Conservation (phyloP, 2,329 filamentous ascomycete genomes). For the Daldinia sp. region DNA sequence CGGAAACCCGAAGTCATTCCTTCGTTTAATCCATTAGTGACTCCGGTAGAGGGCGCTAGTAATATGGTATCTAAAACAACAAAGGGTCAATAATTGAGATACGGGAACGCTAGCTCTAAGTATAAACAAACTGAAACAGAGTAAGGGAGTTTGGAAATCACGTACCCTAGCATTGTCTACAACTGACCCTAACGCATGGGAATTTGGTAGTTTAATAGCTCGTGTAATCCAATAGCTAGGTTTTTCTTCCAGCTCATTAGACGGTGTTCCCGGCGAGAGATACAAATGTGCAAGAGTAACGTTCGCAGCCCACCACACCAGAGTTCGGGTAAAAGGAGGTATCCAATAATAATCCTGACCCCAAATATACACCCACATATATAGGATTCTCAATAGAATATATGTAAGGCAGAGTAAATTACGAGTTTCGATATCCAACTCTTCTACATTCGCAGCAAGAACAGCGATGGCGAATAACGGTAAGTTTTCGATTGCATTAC, state of each 20-base stretch:
- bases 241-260: not conserved
- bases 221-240: not conserved
- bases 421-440: slow-evolving; percentile 6
- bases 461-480: slow-evolving; percentile 32
- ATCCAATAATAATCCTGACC: slow-evolving; percentile 6
- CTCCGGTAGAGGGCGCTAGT: not conserved
- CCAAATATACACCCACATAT: slow-evolving; percentile 35
- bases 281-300: not conserved
- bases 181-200: not conserved
- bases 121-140: not conserved
- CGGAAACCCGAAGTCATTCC: not conserved
- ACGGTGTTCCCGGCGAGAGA: not conserved
- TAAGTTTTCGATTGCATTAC: slow-evolving; percentile 29
- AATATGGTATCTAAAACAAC: not conserved
- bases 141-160: not conserved
- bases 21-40: not conserved
- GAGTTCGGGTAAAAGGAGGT: not conserved
- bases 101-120: not conserved
- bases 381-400: slow-evolving; percentile 15
- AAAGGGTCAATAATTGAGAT: not conserved
- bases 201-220: not conserved
- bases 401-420: slow-evolving; percentile 26
- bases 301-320: slow-evolving; percentile 11
- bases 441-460: slow-evolving; percentile 32
- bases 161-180: not conserved